Percentiles rank a stretch among this genome's conserved stretches.
These are phyloP conservation scores for Picea glauca DNA, from an alignment of 75 land plant species.

Conservation along the genomic window DNA sequence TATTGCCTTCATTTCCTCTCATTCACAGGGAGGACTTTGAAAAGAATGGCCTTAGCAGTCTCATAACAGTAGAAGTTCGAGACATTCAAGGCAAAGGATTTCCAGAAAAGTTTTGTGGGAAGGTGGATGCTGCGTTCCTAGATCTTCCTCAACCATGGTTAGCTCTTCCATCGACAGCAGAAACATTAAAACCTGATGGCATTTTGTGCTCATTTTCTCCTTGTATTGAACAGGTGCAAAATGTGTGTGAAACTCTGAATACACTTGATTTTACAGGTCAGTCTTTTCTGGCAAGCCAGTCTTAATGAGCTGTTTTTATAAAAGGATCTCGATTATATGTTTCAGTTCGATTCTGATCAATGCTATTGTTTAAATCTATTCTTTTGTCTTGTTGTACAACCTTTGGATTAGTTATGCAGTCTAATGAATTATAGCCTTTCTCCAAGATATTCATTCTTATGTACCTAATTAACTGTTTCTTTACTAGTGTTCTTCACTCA, in stretches of 20 bases:
- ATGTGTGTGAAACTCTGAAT: constrained; percentile 38
- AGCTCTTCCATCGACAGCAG: constrained; percentile 71
- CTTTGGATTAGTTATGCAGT: background rate
- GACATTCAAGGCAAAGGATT: constrained; percentile 95
- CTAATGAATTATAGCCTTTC: background rate
- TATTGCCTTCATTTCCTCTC: background rate
- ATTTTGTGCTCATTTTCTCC: constrained; percentile 91
- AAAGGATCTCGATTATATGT: background rate
- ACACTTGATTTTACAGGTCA: constrained; percentile 33
- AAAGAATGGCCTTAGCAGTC: constrained; percentile 31
- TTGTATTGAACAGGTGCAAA: constrained; percentile 97
- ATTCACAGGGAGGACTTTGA: constrained; percentile 53
- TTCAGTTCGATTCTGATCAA: background rate
- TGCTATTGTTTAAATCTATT: background rate
- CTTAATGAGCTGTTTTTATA: background rate
- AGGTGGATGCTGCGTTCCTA: constrained; percentile 75
- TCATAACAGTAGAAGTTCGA: constrained; percentile 65
- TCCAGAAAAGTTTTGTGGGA: constrained; percentile 55
- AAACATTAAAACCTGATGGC: constrained; percentile 66
- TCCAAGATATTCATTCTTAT: background rate
- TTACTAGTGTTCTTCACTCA: background rate
- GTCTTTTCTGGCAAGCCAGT: constrained; percentile 5
- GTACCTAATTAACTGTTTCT: background rate
- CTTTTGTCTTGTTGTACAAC: background rate
- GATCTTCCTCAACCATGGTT: constrained; percentile 98